Evolutionary conservation across 2,329 filamentous ascomycete genomes (phyloP).

Genomic region (Neonectria ditissima): DNA sequence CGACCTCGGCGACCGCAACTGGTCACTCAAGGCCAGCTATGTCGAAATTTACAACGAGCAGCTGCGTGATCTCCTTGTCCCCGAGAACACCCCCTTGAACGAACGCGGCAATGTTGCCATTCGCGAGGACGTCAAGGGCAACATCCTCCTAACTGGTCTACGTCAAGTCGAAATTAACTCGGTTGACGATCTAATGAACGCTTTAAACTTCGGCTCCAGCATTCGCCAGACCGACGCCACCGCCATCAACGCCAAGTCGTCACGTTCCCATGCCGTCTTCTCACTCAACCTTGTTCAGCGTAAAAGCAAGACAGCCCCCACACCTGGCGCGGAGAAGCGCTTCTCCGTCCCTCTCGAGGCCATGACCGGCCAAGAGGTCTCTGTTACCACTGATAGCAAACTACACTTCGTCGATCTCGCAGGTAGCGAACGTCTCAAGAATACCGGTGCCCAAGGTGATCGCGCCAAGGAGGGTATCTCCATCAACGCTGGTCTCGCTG

Average conservation of each 20-base stretch:
- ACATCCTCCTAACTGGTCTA: constrained; percentile 92
- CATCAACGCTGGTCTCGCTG: constrained; percentile 95
- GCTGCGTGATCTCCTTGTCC: constrained; percentile 86
- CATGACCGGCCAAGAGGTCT: constrained; percentile 73
- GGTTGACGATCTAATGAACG: constrained; percentile 88
- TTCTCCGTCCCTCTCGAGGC: constrained; percentile 88
- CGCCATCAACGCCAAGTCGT: constrained; percentile 97
- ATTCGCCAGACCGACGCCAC: constrained; percentile 98
- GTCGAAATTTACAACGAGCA: constrained; percentile 99
- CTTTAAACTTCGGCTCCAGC: constrained; percentile 90
- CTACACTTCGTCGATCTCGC: constrained; percentile 98
- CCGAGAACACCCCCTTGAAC: constrained; percentile 74
- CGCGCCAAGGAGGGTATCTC: constrained; percentile 96
- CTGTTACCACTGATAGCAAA: constrained; percentile 94
- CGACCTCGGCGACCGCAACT: constrained; percentile 76
- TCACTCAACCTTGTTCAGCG: constrained; percentile 93
- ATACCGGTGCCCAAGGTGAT: constrained; percentile 94
- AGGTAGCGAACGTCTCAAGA: constrained; percentile 95
- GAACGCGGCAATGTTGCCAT: constrained; percentile 89
- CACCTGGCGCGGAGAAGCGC: constrained; percentile 79
- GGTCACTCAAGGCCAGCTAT: constrained; percentile 94
- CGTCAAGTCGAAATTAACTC: constrained; percentile 90
- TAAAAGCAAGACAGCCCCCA: constrained; percentile 68
- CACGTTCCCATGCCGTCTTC: constrained; percentile 96
- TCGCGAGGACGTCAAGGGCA: constrained; percentile 92